Evolutionary conservation across 441 rosid genomes (phyloP).

Genomic region (Pelargonium fulgidum): DNA sequence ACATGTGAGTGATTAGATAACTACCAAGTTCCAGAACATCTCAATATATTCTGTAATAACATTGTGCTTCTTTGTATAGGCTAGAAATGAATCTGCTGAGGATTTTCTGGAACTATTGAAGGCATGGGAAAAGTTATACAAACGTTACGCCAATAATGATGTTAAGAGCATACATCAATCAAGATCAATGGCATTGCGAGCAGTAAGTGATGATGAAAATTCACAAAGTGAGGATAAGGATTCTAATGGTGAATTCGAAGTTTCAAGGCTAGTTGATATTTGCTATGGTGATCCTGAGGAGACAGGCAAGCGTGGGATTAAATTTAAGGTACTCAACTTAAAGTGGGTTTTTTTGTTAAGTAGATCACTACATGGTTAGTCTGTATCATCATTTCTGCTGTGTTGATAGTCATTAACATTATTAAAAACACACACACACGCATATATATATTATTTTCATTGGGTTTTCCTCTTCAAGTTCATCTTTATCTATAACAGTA

Average conservation of each 20-base stretch:
- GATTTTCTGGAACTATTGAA: conserved; percentile 79
- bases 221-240: conserved; percentile 20
- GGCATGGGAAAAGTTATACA: conserved; percentile 82
- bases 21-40: background rate
- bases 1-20: conserved; percentile 28
- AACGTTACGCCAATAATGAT: conserved; percentile 36
- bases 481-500: background rate
- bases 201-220: conserved; percentile 22
- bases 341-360: conserved; percentile 1
- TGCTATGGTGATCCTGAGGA: conserved; percentile 48
- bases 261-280: conserved; percentile 41
- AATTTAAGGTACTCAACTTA: conserved; percentile 48
- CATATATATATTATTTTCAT: background rate
- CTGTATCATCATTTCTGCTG: conserved; percentile 6
- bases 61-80: conserved; percentile 38
- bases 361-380: background rate
- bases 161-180: conserved; percentile 21
- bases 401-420: background rate
- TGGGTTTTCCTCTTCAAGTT: background rate
- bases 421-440: background rate
- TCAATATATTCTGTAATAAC: conserved; percentile 2
- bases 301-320: conserved; percentile 29
- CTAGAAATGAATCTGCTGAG: conserved; percentile 81
- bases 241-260: conserved; percentile 46
- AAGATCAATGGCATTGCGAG: conserved; percentile 28